Conservation (phyloP, 345 rosid genomes). For the Heritiera fomes region DNA sequence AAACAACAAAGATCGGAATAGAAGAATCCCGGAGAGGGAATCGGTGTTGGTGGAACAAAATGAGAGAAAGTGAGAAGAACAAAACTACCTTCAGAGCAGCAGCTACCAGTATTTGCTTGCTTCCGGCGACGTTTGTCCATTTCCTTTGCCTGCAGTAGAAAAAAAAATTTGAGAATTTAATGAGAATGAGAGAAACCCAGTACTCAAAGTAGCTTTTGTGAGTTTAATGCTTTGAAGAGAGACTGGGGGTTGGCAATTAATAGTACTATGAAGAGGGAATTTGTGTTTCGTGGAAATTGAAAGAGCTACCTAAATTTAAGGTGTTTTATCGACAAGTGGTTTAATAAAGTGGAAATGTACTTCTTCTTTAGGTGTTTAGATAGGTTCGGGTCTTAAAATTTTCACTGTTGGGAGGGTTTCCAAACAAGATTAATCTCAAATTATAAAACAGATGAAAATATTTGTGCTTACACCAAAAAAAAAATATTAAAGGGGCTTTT, state of each 20-base stretch:
- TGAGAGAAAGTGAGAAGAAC: not conserved
- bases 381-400: no score
- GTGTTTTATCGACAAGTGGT: no score
- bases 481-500: no score
- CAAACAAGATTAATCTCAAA: no score
- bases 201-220: not conserved
- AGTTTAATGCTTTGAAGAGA: not conserved
- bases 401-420: no score
- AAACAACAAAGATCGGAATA: not conserved
- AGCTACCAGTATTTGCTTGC: slow-evolving; percentile 50
- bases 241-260: not conserved
- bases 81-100: slow-evolving; percentile 63
- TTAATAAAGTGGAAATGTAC: no score
- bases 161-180: not conserved
- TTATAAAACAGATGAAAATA: no score
- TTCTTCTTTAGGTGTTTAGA: no score
- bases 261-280: no score
- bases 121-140: slow-evolving; percentile 79
- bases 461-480: no score
- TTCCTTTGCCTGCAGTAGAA: not conserved
- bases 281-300: not conserved
- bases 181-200: not conserved
- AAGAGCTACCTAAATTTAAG: not conserved
- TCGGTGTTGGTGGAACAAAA: not conserved
- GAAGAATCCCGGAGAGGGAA: not conserved